Conservation (phyloP, 2,329 filamentous ascomycete species). For the Clathrospora elynae region DNA sequence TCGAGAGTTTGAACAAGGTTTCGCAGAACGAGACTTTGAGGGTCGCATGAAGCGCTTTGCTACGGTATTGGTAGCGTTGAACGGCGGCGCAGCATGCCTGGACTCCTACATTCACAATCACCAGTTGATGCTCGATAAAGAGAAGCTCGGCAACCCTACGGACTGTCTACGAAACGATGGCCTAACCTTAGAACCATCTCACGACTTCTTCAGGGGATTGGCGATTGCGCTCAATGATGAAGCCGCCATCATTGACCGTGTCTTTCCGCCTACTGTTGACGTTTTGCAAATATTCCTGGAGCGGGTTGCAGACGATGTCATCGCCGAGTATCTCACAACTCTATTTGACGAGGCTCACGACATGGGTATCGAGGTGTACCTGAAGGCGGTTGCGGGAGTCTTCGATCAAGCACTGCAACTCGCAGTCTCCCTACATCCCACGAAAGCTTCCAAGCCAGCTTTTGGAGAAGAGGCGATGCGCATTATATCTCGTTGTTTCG, state of each 20-base stretch:
- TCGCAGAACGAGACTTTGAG: constrained; percentile 85
- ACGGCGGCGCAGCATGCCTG: constrained; percentile 76
- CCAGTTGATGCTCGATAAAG: constrained; percentile 75
- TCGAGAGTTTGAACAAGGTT: constrained; percentile 90
- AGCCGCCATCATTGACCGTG: constrained; percentile 74
- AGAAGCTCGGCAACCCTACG: constrained; percentile 72
- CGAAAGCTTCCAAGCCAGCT: constrained; percentile 64
- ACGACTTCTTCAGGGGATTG: constrained; percentile 77
- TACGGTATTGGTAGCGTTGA: constrained; percentile 79
- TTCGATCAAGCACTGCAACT: constrained; percentile 87
- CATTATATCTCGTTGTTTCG: constrained; percentile 75
- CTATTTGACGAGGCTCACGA: constrained; percentile 88
- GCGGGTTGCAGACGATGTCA: constrained; percentile 78
- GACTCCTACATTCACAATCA: constrained; percentile 91
- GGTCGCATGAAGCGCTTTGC: constrained; percentile 89
- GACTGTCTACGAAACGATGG: constrained; percentile 79
- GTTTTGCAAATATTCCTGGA: constrained; percentile 81
- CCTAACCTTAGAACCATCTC: constrained; percentile 78
- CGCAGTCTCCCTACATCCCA: constrained; percentile 70
- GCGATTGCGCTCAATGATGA: constrained; percentile 82
- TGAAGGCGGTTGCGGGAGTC: constrained; percentile 83
- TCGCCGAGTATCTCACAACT: constrained; percentile 83
- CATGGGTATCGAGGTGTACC: constrained; percentile 73
- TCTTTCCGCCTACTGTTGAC: constrained; percentile 73
- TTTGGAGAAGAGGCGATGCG: constrained; percentile 69